These are phyloP conservation scores for Fraxinus paxiana DNA, from an alignment of 305 asterid species.

Conservation along the genomic window DNA sequence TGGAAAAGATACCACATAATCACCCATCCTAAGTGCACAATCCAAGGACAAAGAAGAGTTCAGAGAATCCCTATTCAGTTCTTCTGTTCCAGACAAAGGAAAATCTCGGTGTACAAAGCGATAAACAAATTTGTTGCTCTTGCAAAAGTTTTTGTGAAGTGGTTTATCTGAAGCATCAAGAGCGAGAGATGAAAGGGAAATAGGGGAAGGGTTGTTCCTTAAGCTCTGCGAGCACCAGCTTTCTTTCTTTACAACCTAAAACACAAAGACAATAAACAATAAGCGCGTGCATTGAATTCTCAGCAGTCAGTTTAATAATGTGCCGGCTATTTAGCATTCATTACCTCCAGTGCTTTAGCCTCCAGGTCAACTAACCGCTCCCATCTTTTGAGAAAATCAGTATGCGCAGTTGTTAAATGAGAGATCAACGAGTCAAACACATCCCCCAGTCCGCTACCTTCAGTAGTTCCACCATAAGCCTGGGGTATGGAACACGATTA, in stretches of 20 bases:
- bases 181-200: constrained; percentile 53
- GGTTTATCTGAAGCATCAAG: constrained; percentile 55
- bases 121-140: constrained; percentile 54
- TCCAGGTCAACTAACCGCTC: constrained; percentile 88
- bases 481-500: constrained; percentile 33
- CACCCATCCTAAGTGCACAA: constrained; percentile 60
- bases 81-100: constrained; percentile 29
- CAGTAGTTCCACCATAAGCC: constrained; percentile 78
- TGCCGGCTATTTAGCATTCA: constrained; percentile 16
- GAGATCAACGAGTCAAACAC: constrained; percentile 71
- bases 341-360: constrained; percentile 78
- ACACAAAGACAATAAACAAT: constrained; percentile 9
- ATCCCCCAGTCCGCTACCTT: constrained; percentile 77
- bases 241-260: constrained; percentile 65
- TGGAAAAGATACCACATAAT: constrained; percentile 73
- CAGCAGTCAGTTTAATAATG: constrained; percentile 20
- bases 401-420: constrained; percentile 63
- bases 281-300: constrained; percentile 19
- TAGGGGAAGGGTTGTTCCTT: constrained; percentile 39
- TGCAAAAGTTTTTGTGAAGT: constrained; percentile 31
- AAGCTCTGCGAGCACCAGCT: constrained; percentile 54
- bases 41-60: constrained; percentile 43
- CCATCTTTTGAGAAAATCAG: constrained; percentile 76
- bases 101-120: constrained; percentile 54
- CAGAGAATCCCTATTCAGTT: constrained; percentile 34